Evolutionary conservation across 2,329 filamentous ascomycete species (phyloP).

Genomic region (Neofusicoccum sp.): DNA sequence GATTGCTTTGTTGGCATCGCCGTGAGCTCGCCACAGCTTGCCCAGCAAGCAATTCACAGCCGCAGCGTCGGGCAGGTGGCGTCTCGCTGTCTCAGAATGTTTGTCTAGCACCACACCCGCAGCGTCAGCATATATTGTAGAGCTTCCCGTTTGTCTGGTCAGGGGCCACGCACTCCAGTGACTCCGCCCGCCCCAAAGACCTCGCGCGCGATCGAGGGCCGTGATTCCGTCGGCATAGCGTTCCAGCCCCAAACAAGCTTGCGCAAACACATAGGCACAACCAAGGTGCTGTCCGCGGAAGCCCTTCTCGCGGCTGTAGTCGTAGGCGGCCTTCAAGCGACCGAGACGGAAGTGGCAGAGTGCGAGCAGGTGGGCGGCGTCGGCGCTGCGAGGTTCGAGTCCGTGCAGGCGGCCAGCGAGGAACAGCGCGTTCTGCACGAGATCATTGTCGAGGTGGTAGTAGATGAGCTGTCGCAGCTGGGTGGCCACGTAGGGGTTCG

Average conservation of each 20-base stretch:
- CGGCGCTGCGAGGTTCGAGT: conserved; percentile 76
- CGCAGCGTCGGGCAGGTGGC: conserved; percentile 76
- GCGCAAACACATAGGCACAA: conserved; percentile 88
- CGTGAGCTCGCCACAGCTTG: conserved; percentile 80
- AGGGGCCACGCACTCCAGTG: conserved; percentile 65
- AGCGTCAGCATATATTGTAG: neutral
- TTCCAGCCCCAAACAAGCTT: conserved; percentile 78
- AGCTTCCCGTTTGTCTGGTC: neutral
- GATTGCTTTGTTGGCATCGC: conserved; percentile 77
- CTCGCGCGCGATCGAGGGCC: conserved; percentile 77
- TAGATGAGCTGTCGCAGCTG: conserved; percentile 66
- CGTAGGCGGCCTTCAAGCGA: conserved; percentile 81
- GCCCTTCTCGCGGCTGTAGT: conserved; percentile 70
- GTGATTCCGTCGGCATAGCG: conserved; percentile 76
- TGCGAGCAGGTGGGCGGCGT: conserved; percentile 79
- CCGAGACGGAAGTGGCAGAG: conserved; percentile 82
- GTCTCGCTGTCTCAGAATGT: conserved; percentile 73
- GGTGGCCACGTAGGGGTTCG: conserved; percentile 53
- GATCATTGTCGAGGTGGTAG: conserved; percentile 83
- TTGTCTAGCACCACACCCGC: conserved; percentile 47
- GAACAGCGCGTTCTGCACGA: conserved; percentile 87
- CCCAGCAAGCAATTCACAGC: conserved; percentile 81
- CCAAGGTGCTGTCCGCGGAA: conserved; percentile 74
- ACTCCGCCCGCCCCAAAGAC: conserved; percentile 72
- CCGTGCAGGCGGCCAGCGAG: conserved; percentile 83